Percentiles rank a stretch among this genome's conserved stretches.
phyloP scores from a whole-genome alignment of 371 early-diverging fungal genomes.

The Lichtheimia corymbifera region DNA sequence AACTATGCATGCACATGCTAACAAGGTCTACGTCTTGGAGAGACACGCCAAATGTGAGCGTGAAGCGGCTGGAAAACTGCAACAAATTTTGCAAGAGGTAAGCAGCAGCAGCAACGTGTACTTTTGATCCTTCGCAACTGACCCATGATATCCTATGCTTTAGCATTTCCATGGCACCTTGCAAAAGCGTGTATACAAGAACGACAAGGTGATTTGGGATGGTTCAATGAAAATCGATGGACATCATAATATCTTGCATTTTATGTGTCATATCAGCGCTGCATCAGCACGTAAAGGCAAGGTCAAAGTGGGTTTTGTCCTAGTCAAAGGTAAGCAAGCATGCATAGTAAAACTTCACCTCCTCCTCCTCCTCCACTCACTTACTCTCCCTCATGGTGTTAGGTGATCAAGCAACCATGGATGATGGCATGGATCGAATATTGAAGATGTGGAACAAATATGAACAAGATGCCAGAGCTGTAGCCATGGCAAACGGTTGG shows the following conservation, averaged over 20 bases:
- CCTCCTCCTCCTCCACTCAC: too few relatives aligned
- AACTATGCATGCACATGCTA: not conserved
- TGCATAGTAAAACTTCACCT: not conserved
- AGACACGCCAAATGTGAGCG: constrained; percentile 15
- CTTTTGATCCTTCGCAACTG: too few relatives aligned
- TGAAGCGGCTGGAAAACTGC: constrained; percentile 23
- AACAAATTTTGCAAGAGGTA: constrained; percentile 20
- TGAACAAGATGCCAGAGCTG: constrained; percentile 19
- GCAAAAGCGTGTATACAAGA: constrained; percentile 19
- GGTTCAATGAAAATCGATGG: constrained; percentile 9
- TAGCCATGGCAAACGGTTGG: constrained; percentile 24
- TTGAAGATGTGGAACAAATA: constrained; percentile 17
- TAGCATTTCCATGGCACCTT: constrained; percentile 22
- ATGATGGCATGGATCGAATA: constrained; percentile 11
- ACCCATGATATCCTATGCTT: not conserved
- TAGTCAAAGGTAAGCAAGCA: constrained; percentile 12
- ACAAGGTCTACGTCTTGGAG: constrained; percentile 3
- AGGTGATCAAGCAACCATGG: constrained; percentile 16
- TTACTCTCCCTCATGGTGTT: not conserved
- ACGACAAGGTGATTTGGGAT: constrained; percentile 21
- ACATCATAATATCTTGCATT: not conserved
- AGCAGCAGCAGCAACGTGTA: not conserved
- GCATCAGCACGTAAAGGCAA: constrained; percentile 1
- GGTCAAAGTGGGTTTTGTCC: constrained; percentile 12
- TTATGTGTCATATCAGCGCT: constrained; percentile 18